Evolutionary conservation across 352 stramenopile species (phyloP).

Genomic region (Phytophthora hybrid): DNA sequence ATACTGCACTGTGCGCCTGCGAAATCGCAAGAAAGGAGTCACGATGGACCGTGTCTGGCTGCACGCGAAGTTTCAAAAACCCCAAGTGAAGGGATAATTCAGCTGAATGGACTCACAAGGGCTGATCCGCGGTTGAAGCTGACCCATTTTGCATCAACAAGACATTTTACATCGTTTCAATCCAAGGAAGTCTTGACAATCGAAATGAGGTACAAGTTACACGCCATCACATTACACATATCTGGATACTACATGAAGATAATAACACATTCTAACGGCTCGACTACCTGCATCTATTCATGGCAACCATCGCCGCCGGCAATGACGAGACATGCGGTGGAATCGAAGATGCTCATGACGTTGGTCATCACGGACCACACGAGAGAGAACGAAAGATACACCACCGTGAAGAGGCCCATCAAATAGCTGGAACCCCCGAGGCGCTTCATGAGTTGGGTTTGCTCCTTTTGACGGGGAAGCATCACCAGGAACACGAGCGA

Average conservation of each 20-base stretch:
- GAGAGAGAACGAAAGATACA: neutral
- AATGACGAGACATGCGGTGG: neutral
- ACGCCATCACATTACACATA: neutral
- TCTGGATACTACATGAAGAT: neutral
- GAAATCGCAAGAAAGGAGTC: constrained; percentile 75
- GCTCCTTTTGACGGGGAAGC: neutral
- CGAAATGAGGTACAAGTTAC: neutral
- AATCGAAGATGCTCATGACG: constrained; percentile 4
- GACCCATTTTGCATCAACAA: too few species aligned
- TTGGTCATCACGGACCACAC: neutral
- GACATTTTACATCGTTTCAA: too few species aligned
- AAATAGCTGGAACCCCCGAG: neutral
- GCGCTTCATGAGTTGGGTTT: constrained; percentile 1
- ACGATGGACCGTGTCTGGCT: constrained; percentile 86
- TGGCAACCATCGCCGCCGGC: neutral
- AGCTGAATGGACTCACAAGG: neutral
- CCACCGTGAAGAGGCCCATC: neutral
- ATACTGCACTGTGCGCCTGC: constrained; percentile 80
- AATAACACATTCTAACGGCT: neutral
- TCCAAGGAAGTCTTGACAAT: too few species aligned
- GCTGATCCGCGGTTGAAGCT: too few species aligned
- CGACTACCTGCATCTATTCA: neutral
- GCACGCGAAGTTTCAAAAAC: constrained; percentile 77
- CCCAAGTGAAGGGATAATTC: constrained; percentile 4
- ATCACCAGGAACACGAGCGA: constrained; percentile 1